A percentile compares a stretch with the other conserved stretches of the same genome.
Evolutionary conservation across 306 rosid species (phyloP).

Genomic region (Canavalia ensiformis): DNA sequence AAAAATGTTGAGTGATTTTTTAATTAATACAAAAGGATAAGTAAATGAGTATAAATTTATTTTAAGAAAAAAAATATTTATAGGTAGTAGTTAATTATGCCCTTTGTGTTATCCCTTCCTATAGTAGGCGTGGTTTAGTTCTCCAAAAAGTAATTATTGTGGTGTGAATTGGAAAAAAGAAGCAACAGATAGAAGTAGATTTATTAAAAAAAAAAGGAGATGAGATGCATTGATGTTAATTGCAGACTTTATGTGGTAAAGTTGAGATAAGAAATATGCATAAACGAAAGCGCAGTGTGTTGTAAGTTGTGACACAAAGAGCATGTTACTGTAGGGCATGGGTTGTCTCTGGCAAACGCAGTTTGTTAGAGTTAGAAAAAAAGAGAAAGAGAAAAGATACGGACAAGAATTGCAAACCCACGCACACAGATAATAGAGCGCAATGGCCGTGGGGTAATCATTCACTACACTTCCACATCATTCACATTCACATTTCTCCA

Average conservation of each 20-base stretch:
- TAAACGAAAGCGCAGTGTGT: conserved; percentile 44
- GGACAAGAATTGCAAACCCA: conserved; percentile 40
- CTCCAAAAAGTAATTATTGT: too few species aligned
- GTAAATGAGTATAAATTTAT: too few species aligned
- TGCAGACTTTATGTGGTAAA: background rate
- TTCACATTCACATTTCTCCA: conserved; percentile 24
- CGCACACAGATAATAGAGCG: conserved; percentile 42
- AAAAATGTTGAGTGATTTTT: too few species aligned
- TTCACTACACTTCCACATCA: conserved; percentile 45
- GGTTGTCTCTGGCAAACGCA: conserved; percentile 55
- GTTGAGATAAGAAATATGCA: background rate
- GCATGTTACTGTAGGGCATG: conserved; percentile 51
- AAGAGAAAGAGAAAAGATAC: conserved; percentile 38
- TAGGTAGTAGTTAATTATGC: too few species aligned
- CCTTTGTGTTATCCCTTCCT: too few species aligned
- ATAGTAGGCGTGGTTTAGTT: too few species aligned
- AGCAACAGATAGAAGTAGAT: background rate
- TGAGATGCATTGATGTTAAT: background rate
- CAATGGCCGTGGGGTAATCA: conserved; percentile 55
- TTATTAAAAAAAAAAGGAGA: background rate
- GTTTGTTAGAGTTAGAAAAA: conserved; percentile 19
- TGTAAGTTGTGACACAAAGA: conserved; percentile 40
- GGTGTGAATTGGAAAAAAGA: background rate
- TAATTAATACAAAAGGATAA: too few species aligned
- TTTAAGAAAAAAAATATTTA: too few species aligned